Evolutionary conservation across 768 basidiomycete genomes (phyloP), one percentile per base, ranked within the genome.

Genomic region (Leccinum pellstonianum): DNA sequence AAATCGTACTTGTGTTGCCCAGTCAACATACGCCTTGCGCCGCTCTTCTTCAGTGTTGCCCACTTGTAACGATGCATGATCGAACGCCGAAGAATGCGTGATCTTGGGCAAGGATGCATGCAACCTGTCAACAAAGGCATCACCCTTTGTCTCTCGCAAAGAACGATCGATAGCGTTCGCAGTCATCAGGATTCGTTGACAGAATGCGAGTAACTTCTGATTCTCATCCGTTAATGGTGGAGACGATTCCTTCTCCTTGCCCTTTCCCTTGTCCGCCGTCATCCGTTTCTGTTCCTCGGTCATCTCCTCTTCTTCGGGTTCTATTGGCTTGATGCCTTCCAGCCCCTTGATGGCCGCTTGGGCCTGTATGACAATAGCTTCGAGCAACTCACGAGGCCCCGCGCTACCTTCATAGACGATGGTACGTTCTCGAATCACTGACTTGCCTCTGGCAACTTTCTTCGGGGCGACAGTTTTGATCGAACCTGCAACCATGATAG

Each of bases 241-340:
- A 46, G 73, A 63, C 41, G 75, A 69, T 55, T 73, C 72, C 56
- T 69, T 71, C 62, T 86, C 90, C 68, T 86, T 86, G 53, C 78
- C 79, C 69, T 86, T 86, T 35, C 77, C 78, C 73, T 92, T 91
- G 61, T 83, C 80, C 48, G 78, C 76, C 7, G 88, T 92, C 85
- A 93, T 86, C 52, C 93, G 88, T 74, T 93, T 91, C 76, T 93
- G 86, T 73, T 93, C 92, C 75, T 95, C 93, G 0, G 90, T 93
- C 78, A 92, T 83, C 70, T 91, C 88, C 59, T 82, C 80, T n/a
- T 77, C 72, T 17, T 73, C 70, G 5, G 76, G 69, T 52, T 86
- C 82, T 8, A 75, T 70, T 15, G 75, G 69, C 64, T 85, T 87
- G 47, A 79, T 74, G 15, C 87, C 85, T 70, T 92, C 88, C 47